A percentile compares a stretch with the other conserved stretches of the same genome.
Conservation (phyloP, 345 rosid species). For the Eucalyptus dawsonii region DNA sequence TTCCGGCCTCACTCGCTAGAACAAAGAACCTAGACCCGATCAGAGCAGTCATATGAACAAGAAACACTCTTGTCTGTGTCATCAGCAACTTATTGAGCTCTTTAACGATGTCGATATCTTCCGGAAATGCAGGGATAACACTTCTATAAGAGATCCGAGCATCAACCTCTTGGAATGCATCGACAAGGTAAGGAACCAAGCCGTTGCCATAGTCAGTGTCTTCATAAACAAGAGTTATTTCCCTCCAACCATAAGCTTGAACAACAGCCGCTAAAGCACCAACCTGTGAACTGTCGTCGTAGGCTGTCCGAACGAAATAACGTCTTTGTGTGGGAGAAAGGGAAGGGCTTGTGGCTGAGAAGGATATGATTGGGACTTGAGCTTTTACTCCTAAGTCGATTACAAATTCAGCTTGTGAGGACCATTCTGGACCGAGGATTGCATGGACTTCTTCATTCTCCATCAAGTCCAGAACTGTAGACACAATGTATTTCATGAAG, state of each 20-base stretch:
- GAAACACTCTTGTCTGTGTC: conserved; percentile 19
- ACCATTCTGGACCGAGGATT: conserved; percentile 20
- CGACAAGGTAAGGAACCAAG: conserved; percentile 9
- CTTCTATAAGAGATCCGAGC: conserved; percentile 1
- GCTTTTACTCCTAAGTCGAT: conserved; percentile 11
- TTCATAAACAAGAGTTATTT: conserved; percentile 15
- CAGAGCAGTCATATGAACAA: conserved; percentile 16
- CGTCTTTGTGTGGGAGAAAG: background rate
- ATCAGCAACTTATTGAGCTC: conserved; percentile 14
- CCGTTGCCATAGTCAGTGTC: conserved; percentile 19
- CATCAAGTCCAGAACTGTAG: conserved; percentile 22
- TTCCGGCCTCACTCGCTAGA: conserved; percentile 4
- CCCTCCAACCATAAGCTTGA: conserved; percentile 17
- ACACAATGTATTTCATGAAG: background rate
- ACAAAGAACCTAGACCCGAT: conserved; percentile 15
- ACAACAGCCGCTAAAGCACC: conserved; percentile 9
- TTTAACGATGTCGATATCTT: background rate
- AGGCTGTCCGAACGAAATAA: conserved; percentile 13
- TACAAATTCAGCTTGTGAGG: conserved; percentile 16
- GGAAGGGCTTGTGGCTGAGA: conserved; percentile 14
- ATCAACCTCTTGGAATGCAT: conserved; percentile 9
- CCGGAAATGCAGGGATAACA: conserved; percentile 4
- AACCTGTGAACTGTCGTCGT: conserved; percentile 11
- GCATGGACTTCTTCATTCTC: conserved; percentile 19
- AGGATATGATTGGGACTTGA: conserved; percentile 22